Percentiles rank a stretch among this genome's conserved stretches.
These are phyloP conservation scores for Skeletonema grethae DNA, from an alignment of 108 stramenopile species.

Conservation along the genomic window DNA sequence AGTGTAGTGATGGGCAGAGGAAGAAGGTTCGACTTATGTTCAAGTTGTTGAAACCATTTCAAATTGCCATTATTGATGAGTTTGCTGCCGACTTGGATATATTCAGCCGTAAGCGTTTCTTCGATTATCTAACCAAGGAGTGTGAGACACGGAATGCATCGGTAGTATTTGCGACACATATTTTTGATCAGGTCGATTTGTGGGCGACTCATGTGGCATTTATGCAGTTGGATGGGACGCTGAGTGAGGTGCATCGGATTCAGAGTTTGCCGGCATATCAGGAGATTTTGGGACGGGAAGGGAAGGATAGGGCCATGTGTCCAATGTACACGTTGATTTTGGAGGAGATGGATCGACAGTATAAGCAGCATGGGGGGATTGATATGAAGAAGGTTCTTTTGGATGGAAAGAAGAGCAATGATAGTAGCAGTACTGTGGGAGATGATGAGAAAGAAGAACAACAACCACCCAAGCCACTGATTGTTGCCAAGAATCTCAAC, in stretches of 20 bases:
- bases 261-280: conserved; percentile 38
- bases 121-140: conserved; percentile 92
- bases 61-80: conserved; percentile 84
- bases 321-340: conserved; percentile 54
- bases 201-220: conserved; percentile 52
- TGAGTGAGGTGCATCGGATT: conserved; percentile 36
- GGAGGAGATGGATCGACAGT: conserved; percentile 51
- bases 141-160: conserved; percentile 87
- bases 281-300: conserved; percentile 35
- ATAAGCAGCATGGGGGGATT: conserved; percentile 7
- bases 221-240: conserved; percentile 43
- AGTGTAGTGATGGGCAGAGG: conserved; percentile 61
- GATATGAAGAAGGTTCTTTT: neutral
- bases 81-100: conserved; percentile 97
- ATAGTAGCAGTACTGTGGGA: neutral
- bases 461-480: neutral
- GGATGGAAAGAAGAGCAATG: neutral
- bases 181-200: conserved; percentile 94
- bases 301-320: conserved; percentile 42
- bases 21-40: conserved; percentile 57
- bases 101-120: conserved; percentile 91
- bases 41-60: conserved; percentile 45
- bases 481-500: conserved; percentile 50
- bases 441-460: neutral
- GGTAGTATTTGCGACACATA: conserved; percentile 98